Conservation (phyloP, 495 filamentous ascomycete species). For the Trichoderma gamsii region DNA sequence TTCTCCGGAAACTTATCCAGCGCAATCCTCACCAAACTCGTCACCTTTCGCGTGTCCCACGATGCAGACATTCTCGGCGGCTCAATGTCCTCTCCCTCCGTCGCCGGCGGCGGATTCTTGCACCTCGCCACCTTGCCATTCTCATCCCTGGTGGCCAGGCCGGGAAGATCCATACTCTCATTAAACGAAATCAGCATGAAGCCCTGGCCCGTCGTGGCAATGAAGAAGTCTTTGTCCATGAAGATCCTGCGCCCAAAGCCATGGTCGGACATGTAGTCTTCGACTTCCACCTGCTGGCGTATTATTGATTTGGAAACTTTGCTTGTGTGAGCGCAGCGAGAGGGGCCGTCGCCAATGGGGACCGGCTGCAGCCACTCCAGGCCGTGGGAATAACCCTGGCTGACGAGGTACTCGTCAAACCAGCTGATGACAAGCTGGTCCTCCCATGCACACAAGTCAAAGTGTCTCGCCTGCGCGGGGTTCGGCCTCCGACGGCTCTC, state of each 20-base stretch:
- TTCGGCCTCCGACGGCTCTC: neutral
- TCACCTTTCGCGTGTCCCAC: neutral
- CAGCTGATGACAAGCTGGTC: neutral
- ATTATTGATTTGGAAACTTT: neutral
- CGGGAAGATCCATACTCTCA: neutral
- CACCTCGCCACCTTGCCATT: neutral
- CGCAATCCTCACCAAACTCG: neutral
- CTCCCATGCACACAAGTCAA: conserved; percentile 1
- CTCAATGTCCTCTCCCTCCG: neutral
- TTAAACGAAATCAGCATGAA: conserved; percentile 1
- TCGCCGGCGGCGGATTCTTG: neutral
- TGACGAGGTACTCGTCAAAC: conserved; percentile 9
- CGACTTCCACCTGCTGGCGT: neutral
- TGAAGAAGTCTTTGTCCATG: neutral
- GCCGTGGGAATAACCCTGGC: neutral
- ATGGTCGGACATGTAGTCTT: neutral
- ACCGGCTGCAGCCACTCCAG: neutral
- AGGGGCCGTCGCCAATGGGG: neutral
- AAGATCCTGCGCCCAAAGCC: conserved; percentile 4
- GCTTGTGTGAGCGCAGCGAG: neutral
- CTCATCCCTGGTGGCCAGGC: neutral
- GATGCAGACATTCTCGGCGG: neutral
- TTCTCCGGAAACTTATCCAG: neutral
- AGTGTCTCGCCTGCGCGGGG: neutral
- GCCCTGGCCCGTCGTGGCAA: neutral